Conservation (phyloP, 2,329 filamentous ascomycete species). For the Ascochyta clinopodiicola region DNA sequence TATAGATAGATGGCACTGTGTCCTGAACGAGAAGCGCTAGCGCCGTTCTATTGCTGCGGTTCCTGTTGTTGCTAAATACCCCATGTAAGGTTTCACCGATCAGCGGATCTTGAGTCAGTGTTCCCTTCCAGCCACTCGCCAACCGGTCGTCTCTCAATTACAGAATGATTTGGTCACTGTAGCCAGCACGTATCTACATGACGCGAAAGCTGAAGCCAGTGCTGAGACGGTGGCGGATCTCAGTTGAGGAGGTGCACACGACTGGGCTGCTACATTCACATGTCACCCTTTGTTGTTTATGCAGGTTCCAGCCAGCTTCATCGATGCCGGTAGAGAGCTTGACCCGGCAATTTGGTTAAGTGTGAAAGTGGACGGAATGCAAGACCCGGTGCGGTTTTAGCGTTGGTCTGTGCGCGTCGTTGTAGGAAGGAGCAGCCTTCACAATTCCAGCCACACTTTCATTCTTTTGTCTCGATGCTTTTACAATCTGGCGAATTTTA, state of each 20-base stretch:
- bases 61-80: too few species aligned
- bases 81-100: too few species aligned
- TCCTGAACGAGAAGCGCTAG: too few species aligned
- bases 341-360: slow-evolving; percentile 10
- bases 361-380: not conserved
- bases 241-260: not conserved
- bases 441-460: not conserved
- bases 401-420: slow-evolving; percentile 1
- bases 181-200: too few species aligned
- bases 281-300: not conserved
- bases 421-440: not conserved
- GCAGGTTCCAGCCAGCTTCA: slow-evolving; percentile 2
- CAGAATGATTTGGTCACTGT: too few species aligned
- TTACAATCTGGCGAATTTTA: too few species aligned
- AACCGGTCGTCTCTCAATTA: too few species aligned
- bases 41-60: too few species aligned
- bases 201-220: not conserved
- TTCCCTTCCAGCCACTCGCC: too few species aligned
- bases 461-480: not conserved
- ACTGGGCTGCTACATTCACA: slow-evolving; percentile 6
- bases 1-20: not conserved
- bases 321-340: slow-evolving; percentile 7
- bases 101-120: too few species aligned
- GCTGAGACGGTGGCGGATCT: not conserved
- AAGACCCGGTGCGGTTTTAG: slow-evolving; percentile 4